Evolutionary conservation across 768 basidiomycete genomes (phyloP), one percentile per base, ranked within the genome.

Genomic region (Serendipita sp.): DNA sequence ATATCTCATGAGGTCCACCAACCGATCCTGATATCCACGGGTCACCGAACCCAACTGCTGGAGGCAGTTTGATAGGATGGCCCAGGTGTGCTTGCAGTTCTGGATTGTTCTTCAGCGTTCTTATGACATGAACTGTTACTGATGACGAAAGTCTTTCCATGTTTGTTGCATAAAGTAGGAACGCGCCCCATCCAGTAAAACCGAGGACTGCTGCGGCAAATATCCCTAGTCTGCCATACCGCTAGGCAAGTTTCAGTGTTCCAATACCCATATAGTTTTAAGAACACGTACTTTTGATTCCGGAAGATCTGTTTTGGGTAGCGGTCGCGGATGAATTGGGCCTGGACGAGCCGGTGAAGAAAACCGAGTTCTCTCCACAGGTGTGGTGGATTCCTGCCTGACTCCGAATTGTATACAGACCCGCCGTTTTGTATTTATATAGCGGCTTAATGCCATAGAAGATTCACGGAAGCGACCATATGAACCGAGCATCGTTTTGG

Each of bases 81-180:
- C 88, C 88, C 65, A 91, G 73, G 1, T 75, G 74, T 29, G 78
- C 80, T 55, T 73, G 74, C 67, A 88, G 68, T 64, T 76, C 76
- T 3, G 74, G 67, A 66, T 79, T 80, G 15, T 80, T 79, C 66
- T 79, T 80, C 48, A 88, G 73, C 3, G 80, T 81, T 44, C 80
- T 78, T 74, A 87, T 72, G 63, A 89, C 77, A 67, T 82, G 84
- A 50, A 81, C 80, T 65, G 85, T 82, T 34, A 89, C 83, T 2
- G 88, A 89, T 66, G 83, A 85, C 29, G 86, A 82, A 33, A 89
- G 77, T 68, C 83, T 85, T 70, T 90, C 88, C 70, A 87, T 82
- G 74, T 90, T 91, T 64, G 82, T 83, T 8, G 82, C 84, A 65
- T 81, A 83, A 33, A 79, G 76, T 68, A 88, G 78, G 71, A 91